phyloP scores from a whole-genome alignment of 441 rosid genomes.

The Breynia disticha region DNA sequence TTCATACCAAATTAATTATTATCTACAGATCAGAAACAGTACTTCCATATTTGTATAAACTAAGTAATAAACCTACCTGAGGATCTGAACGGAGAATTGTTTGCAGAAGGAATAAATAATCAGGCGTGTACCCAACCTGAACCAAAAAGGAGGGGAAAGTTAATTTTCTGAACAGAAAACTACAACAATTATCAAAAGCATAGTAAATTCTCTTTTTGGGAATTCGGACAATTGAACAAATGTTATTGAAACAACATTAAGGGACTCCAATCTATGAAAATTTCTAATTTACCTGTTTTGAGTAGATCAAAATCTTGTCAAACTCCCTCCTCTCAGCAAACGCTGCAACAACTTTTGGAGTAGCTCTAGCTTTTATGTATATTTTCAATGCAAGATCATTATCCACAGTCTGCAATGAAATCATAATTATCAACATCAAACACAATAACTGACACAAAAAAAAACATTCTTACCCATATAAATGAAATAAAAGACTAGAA shows the following conservation, averaged over 20 bases:
- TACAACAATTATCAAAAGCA: background rate
- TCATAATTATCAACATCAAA: slow-evolving; percentile 1
- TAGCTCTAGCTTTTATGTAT: slow-evolving; percentile 96
- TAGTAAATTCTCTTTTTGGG: background rate
- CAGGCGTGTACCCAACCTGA: slow-evolving; percentile 99
- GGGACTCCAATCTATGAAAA: too few relatives aligned
- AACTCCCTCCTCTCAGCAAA: slow-evolving; percentile 99
- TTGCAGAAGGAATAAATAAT: slow-evolving; percentile 97
- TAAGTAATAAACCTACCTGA: slow-evolving; percentile 54
- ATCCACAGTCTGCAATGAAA: slow-evolving; percentile 81
- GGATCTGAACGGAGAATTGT: slow-evolving; percentile 97
- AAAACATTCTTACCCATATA: background rate
- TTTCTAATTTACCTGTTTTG: slow-evolving; percentile 72
- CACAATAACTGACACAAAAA: slow-evolving; percentile 1
- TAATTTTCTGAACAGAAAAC: background rate
- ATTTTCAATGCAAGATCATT: slow-evolving; percentile 97
- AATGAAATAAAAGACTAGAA: background rate
- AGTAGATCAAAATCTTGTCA: slow-evolving; percentile 93
- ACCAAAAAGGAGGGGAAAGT: slow-evolving; percentile 9
- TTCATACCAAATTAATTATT: slow-evolving; percentile 2
- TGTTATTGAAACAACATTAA: background rate
- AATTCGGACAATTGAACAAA: background rate
- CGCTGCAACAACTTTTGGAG: slow-evolving; percentile 99
- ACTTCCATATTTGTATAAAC: background rate
- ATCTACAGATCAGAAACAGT: background rate